phyloP scores from a whole-genome alignment of 1,284 basidiomycete genomes.

The Naganishia sp. region DNA sequence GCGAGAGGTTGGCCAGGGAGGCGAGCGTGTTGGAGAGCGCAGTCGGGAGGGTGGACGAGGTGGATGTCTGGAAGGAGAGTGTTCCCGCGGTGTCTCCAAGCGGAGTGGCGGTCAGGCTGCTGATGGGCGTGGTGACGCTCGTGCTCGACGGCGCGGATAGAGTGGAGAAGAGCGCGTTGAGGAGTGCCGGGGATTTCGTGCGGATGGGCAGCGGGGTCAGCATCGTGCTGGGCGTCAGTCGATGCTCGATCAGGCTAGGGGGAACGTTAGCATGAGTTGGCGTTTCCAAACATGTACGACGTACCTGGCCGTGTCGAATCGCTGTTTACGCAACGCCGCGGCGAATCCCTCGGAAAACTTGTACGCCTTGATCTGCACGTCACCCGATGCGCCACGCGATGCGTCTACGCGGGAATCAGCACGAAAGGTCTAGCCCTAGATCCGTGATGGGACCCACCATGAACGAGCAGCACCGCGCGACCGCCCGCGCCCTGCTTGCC shows the following conservation, averaged over 20 bases:
- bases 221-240: slow-evolving; percentile 85
- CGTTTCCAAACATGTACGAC: slow-evolving; percentile 34
- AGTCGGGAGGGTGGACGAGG: slow-evolving; percentile 57
- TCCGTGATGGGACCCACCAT: slow-evolving; percentile 63
- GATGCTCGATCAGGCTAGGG: slow-evolving; percentile 75
- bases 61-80: slow-evolving; percentile 53
- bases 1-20: slow-evolving; percentile 78
- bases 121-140: slow-evolving; percentile 36
- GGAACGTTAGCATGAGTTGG: not conserved
- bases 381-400: slow-evolving; percentile 72
- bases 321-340: slow-evolving; percentile 79
- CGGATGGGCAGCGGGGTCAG: slow-evolving; percentile 86
- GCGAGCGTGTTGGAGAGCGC: slow-evolving; percentile 78
- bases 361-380: slow-evolving; percentile 89
- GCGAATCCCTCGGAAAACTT: slow-evolving; percentile 79
- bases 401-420: slow-evolving; percentile 43
- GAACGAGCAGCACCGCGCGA: slow-evolving; percentile 87
- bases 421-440: not conserved
- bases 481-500: slow-evolving; percentile 61
- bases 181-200: slow-evolving; percentile 81
- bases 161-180: slow-evolving; percentile 79
- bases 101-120: slow-evolving; percentile 42
- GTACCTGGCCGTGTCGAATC: slow-evolving; percentile 83
- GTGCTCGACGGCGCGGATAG: slow-evolving; percentile 58
- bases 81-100: slow-evolving; percentile 43